phyloP scores from a whole-genome alignment of 73 alveolate genomes.

The Paramecium bursaria region DNA sequence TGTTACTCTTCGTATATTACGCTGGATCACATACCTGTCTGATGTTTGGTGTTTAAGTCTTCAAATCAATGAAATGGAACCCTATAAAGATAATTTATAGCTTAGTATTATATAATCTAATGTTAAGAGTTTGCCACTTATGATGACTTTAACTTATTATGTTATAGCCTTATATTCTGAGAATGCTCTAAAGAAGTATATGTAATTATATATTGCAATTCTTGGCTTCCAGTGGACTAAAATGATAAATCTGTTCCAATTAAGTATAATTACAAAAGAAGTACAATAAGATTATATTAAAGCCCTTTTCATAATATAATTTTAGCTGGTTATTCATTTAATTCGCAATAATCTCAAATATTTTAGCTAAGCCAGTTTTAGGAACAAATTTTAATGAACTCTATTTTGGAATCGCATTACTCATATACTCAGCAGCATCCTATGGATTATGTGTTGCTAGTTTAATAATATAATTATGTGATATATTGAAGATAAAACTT shows the following conservation, averaged over 20 bases:
- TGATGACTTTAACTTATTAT: not conserved
- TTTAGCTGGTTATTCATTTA: not conserved
- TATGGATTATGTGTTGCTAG: conserved; percentile 18
- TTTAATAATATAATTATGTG: conserved; percentile 17
- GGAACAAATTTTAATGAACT: conserved; percentile 16
- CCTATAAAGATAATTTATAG: not conserved
- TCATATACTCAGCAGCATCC: conserved; percentile 5
- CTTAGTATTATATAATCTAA: too few relatives aligned
- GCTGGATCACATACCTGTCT: not conserved
- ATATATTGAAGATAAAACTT: conserved; percentile 1
- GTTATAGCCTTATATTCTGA: conserved; percentile 2
- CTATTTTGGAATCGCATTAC: not conserved
- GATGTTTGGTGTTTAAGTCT: conserved; percentile 15
- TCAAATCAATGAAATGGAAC: conserved; percentile 38
- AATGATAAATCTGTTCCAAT: conserved; percentile 28
- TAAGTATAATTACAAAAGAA: conserved; percentile 35
- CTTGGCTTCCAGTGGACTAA: conserved; percentile 50
- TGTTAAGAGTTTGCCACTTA: too few relatives aligned
- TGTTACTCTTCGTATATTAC: not conserved
- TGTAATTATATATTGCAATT: not conserved
- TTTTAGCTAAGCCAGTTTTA: not conserved
- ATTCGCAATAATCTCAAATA: conserved; percentile 5
- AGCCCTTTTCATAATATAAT: not conserved
- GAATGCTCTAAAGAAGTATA: not conserved
- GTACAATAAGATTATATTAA: not conserved